Evolutionary conservation across 2,329 filamentous ascomycete genomes (phyloP), one percentile per base, ranked within the genome.

Genomic region (Rutstroemia sydowiana): DNA sequence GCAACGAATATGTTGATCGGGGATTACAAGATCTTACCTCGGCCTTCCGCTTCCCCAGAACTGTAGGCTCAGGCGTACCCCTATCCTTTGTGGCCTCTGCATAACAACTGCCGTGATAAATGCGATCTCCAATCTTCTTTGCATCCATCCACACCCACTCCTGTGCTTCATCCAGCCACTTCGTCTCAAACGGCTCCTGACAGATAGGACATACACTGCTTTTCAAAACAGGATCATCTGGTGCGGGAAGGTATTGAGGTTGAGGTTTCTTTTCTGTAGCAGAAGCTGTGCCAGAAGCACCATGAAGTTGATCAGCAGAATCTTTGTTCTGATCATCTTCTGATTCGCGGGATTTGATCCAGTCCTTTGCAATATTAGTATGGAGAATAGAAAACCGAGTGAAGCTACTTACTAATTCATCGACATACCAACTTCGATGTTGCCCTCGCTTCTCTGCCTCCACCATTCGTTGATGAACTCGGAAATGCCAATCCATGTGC

Each of bases 401-500:
- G 34, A 16, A 41, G 31, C 40, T 28, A 69, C 82, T 71, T 76
- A 88, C 86, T 71, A 84, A 77, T 71, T 95, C 88, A 63, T 95
- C 88, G 45, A 95, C 84, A 66, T 95, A 96, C 89, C 90, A 97
- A 68, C 89, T 95, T 31, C 93, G 84, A 65, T 95, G 91, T 61
- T 95, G 87, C 30, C 88, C 90, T 55, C 88, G 81, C 66, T 88
- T 92, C 64, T 88, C 84, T 13, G 87, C 85, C 61, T 97, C 92
- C 2, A 84, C 83, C 70, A 95, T 88, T 42, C 90, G 85, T 63
- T 91, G 87, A 64, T 96, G 92, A 21, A 92, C 91, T 52, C 86
- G 84, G 72, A 98, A 98, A 69, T 98, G 93, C 93, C 93, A 98
- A 70, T 98, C 93, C 75, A 98, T 84, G 66, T 98, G 93, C 3